phyloP scores from a whole-genome alignment of 208 protist genomes.

The Sergeia podlipaevii region DNA sequence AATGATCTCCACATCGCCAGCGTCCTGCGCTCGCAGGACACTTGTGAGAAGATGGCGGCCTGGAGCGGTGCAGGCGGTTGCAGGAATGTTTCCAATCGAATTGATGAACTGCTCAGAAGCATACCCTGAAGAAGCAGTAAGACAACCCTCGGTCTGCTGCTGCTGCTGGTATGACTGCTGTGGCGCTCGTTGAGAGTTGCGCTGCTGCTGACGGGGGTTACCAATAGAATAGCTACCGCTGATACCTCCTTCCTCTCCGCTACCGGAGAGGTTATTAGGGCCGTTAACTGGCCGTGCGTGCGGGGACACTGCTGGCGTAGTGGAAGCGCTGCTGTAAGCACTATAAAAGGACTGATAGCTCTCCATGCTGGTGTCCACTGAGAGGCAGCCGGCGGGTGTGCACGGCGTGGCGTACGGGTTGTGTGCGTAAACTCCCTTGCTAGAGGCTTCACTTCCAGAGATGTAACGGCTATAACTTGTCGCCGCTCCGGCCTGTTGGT shows the following conservation, averaged over 20 bases:
- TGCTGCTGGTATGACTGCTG: neutral
- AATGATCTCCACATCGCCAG: conserved; percentile 50
- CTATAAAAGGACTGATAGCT: conserved; percentile 19
- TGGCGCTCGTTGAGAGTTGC: neutral
- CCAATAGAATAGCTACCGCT: neutral
- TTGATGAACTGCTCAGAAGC: conserved; percentile 41
- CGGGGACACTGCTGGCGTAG: no score
- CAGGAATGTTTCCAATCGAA: conserved; percentile 39
- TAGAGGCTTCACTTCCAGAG: neutral
- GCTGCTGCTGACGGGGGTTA: neutral
- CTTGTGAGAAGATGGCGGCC: conserved; percentile 52
- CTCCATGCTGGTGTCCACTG: conserved; percentile 20
- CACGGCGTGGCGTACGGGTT: conserved; percentile 65
- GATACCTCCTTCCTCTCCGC: conserved; percentile 6
- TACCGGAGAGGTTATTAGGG: no score
- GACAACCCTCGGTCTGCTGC: neutral
- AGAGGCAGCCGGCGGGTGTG: conserved; percentile 10
- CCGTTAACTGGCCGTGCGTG: no score
- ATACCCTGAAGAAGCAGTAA: no score
- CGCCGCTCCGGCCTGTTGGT: neutral
- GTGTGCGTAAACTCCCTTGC: conserved; percentile 48
- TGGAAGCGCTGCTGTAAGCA: conserved; percentile 5
- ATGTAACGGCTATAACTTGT: neutral
- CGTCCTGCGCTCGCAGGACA: conserved; percentile 54
- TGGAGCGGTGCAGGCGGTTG: conserved; percentile 39